Percentiles rank a stretch among this genome's conserved stretches.
Conservation (phyloP, 768 basidiomycete species). For the Termitomyces sp. region DNA sequence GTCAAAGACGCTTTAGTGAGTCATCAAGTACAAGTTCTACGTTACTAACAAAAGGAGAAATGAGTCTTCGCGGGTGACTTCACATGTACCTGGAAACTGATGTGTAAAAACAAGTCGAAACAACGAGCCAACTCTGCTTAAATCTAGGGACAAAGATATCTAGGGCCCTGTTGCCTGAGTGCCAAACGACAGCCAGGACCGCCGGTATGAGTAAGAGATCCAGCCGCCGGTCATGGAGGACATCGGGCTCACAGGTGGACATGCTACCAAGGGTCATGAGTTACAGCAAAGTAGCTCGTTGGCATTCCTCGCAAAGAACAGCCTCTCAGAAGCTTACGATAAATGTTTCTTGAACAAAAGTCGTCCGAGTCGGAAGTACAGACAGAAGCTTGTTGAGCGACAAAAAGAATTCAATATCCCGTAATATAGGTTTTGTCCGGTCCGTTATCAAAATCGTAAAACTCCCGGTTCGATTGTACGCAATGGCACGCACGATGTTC, state of each 20-base stretch:
- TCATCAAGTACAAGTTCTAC: too few species aligned
- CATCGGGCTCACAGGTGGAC: conserved; percentile 5
- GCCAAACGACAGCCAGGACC: conserved; percentile 5
- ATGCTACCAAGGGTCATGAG: too few species aligned
- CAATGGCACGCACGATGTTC: background rate
- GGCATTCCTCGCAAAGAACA: too few species aligned
- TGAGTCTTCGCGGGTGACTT: background rate
- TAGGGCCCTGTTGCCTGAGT: background rate
- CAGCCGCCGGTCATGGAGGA: conserved; percentile 14
- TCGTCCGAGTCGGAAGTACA: background rate
- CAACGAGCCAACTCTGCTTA: background rate
- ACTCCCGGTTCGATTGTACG: background rate
- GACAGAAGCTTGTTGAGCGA: background rate
- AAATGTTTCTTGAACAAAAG: background rate
- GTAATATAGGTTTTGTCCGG: background rate
- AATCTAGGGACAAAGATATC: background rate
- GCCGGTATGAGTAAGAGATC: conserved; percentile 10
- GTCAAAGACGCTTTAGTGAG: too few species aligned
- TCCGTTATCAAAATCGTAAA: background rate
- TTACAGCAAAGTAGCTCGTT: too few species aligned
- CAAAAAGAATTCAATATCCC: background rate
- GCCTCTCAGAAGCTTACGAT: background rate
- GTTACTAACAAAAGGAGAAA: background rate
- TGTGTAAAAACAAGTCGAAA: background rate
- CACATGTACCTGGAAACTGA: background rate